Evolutionary conservation across 2,329 filamentous ascomycete species (phyloP), one percentile per base, ranked within the genome.

Genomic region (Claviceps quebecensis): DNA sequence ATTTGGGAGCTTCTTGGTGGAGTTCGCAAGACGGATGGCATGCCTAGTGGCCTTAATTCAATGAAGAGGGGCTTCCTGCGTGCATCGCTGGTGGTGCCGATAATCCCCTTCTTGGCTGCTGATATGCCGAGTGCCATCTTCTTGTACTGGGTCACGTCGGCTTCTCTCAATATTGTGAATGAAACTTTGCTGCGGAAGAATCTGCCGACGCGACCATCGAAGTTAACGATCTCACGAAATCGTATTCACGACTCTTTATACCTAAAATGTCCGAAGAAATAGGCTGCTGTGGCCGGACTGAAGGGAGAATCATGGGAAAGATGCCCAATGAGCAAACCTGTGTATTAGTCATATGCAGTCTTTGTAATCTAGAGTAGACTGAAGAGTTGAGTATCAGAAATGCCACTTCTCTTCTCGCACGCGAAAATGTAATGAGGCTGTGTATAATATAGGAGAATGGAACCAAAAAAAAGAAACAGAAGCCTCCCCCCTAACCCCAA

Each of bases 61-160:
- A 34, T 19, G 4, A 54, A 60, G 36, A 60, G 55, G 36, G 56
- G 60, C 5, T 26, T 69, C 4, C 61, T 64, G 34, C 59, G 67
- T 34, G 54, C 58, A 4, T 54, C 63, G 49, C 57, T 69, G n/a
- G 49, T 67, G 39, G 52, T 66, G 4, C 67, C 67, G 6, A 22
- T 66, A 13, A 52, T 69, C 4, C 67, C 67, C 5, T 56, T 68
- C 11, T 52, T 66, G 40, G 60, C 65, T 49, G 58, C 60, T 29
- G 60, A 69, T 49, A 53, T 71, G 2, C 69, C 69, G 3, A 65
- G 66, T 48, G 68, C 67, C 19, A 61, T 72, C 23, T 68, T 71
- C 52, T 54, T 72, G 5, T 72, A 70, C 58, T 70, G 66, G 68
- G 59, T 62, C 3, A 59, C 64, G 5, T 67, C 65, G 5, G 68